Evolutionary conservation across 441 rosid species (phyloP).

Genomic region (Adansonia rubrostipa): DNA sequence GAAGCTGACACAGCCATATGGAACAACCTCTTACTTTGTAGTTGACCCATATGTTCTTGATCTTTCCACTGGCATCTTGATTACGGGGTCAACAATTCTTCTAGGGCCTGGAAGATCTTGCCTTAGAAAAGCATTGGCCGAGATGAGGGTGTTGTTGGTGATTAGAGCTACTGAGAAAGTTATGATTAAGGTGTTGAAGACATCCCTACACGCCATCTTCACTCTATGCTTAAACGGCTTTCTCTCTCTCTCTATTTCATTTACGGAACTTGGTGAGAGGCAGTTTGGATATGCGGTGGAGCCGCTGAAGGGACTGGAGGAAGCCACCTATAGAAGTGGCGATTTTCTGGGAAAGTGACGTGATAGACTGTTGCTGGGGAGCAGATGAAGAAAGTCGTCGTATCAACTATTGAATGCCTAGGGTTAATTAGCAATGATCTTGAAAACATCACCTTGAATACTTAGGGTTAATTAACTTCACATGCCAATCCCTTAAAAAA

Average conservation of each 20-base stretch:
- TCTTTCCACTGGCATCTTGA: constrained; percentile 63
- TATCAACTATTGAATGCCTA: no score
- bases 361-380: neutral
- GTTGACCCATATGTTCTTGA: constrained; percentile 31
- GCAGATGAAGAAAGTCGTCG: constrained; percentile 2
- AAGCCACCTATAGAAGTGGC: neutral
- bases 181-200: constrained; percentile 66
- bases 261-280: neutral
- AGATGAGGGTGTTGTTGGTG: constrained; percentile 90
- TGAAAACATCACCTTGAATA: no score
- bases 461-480: no score
- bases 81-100: constrained; percentile 58
- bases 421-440: no score
- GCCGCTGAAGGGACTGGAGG: neutral
- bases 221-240: neutral
- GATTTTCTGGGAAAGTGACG: neutral
- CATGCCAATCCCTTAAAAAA: no score
- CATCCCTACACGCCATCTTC: constrained; percentile 71
- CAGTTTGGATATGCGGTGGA: neutral
- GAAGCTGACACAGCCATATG: constrained; percentile 96
- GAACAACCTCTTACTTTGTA: constrained; percentile 51
- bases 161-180: constrained; percentile 82
- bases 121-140: constrained; percentile 82
- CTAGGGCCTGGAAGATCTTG: constrained; percentile 81
- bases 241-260: neutral